These are phyloP conservation scores for Penicillium olsonii DNA, from an alignment of 2,329 filamentous ascomycete species.

Conservation along the genomic window DNA sequence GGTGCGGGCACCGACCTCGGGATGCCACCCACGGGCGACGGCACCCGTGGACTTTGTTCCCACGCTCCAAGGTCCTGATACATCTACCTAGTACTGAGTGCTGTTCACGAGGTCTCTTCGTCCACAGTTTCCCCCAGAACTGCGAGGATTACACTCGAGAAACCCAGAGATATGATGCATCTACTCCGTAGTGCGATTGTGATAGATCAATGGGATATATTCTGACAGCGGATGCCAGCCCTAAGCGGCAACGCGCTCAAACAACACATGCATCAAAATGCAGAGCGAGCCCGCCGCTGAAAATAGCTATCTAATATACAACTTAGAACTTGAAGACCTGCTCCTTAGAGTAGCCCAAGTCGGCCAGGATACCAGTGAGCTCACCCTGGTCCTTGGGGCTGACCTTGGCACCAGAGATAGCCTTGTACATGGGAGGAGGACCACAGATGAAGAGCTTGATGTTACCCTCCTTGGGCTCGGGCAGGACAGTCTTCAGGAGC, in stretches of 20 bases:
- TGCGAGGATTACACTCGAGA: no score
- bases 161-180: no score
- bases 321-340: conserved; percentile 93
- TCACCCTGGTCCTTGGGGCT: conserved; percentile 95
- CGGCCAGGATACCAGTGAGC: conserved; percentile 75
- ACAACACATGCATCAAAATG: conserved; percentile 21
- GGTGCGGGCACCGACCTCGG: no score
- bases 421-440: conserved; percentile 89
- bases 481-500: conserved; percentile 89
- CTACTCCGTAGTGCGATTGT: not conserved
- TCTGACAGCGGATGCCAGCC: conserved; percentile 1
- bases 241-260: conserved; percentile 12
- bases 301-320: conserved; percentile 18
- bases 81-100: no score
- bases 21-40: no score
- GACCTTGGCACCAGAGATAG: conserved; percentile 84
- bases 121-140: no score
- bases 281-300: conserved; percentile 4
- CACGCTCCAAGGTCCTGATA: no score
- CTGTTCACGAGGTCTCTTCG: no score
- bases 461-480: conserved; percentile 86
- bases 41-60: no score
- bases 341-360: conserved; percentile 80
- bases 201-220: not conserved
- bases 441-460: conserved; percentile 97